Percentiles rank a stretch among this genome's conserved stretches.
phyloP scores from a whole-genome alignment of 371 early-diverging fungal genomes.

The Saksenaea vasiformis region DNA sequence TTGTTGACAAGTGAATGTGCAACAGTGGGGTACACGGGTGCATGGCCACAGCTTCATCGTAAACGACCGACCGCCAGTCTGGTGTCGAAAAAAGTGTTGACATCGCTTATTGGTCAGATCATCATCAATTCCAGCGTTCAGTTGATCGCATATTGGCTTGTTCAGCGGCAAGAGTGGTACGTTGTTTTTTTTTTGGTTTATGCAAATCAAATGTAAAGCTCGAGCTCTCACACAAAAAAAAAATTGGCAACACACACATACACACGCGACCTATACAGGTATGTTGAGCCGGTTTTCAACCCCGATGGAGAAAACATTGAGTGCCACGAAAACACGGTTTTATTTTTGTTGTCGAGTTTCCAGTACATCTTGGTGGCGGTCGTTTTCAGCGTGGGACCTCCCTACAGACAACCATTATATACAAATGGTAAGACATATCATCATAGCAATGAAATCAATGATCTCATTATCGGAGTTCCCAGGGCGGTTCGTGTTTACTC shows the following conservation, averaged over 20 bases:
- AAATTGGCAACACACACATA: no score
- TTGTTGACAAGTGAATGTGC: constrained; percentile 7
- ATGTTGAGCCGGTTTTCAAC: constrained; percentile 58
- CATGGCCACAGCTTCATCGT: constrained; percentile 68
- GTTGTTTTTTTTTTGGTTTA: constrained; percentile 10
- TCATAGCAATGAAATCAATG: neutral
- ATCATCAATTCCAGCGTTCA: constrained; percentile 81
- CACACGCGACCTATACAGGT: constrained; percentile 28
- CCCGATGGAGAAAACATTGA: constrained; percentile 72
- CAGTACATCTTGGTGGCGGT: constrained; percentile 91
- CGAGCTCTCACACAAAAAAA: neutral
- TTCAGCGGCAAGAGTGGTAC: constrained; percentile 79
- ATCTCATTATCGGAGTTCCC: neutral
- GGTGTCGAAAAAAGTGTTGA: constrained; percentile 86
- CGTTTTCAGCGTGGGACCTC: constrained; percentile 94
- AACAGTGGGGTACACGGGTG: constrained; percentile 82
- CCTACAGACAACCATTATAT: constrained; percentile 82
- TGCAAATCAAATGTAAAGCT: no score
- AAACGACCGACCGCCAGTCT: constrained; percentile 94
- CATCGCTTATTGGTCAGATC: constrained; percentile 89
- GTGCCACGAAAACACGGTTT: constrained; percentile 85
- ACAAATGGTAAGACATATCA: constrained; percentile 64
- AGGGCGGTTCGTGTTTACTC: constrained; percentile 61
- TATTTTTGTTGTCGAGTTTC: constrained; percentile 88
- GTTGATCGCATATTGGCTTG: constrained; percentile 65